phyloP scores from a whole-genome alignment of 306 rosid genomes.

The Castanopsis chinensis region DNA sequence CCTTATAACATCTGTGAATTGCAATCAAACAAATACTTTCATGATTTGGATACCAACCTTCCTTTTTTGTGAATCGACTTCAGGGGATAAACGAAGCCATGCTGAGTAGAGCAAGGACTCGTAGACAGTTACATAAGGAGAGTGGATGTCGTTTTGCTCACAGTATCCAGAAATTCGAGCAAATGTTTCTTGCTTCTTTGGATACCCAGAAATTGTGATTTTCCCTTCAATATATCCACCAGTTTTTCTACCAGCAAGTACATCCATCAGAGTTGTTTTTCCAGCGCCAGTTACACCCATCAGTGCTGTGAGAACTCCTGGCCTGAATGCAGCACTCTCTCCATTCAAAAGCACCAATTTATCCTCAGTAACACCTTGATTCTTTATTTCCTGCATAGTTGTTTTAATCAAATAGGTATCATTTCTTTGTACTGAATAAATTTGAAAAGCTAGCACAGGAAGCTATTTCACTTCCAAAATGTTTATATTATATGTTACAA shows the following conservation, averaged over 20 bases:
- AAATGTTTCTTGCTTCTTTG: conserved; percentile 63
- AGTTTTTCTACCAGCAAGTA: conserved; percentile 64
- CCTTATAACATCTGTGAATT: neutral
- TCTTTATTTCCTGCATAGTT: conserved; percentile 52
- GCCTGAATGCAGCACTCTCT: conserved; percentile 64
- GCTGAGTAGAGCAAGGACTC: conserved; percentile 60
- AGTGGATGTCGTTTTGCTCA: conserved; percentile 68
- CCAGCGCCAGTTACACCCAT: conserved; percentile 86
- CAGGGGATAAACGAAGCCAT: conserved; percentile 58
- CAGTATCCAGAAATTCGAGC: conserved; percentile 61
- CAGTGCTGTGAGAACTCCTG: conserved; percentile 73
- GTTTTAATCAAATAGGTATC: neutral
- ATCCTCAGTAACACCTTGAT: conserved; percentile 40
- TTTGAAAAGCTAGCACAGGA: neutral
- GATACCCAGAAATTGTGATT: conserved; percentile 55
- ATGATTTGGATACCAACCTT: conserved; percentile 32
- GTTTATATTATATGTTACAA: neutral
- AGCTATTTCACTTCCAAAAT: neutral
- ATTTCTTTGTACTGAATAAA: too few species aligned
- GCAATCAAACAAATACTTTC: neutral
- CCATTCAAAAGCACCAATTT: conserved; percentile 53
- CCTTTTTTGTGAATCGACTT: conserved; percentile 44
- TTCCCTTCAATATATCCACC: conserved; percentile 57
- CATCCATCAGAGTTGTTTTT: conserved; percentile 71
- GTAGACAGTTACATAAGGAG: conserved; percentile 62